Evolutionary conservation across 2,329 filamentous ascomycete species (phyloP).

Genomic region (Chrysosporium keratinophilum): DNA sequence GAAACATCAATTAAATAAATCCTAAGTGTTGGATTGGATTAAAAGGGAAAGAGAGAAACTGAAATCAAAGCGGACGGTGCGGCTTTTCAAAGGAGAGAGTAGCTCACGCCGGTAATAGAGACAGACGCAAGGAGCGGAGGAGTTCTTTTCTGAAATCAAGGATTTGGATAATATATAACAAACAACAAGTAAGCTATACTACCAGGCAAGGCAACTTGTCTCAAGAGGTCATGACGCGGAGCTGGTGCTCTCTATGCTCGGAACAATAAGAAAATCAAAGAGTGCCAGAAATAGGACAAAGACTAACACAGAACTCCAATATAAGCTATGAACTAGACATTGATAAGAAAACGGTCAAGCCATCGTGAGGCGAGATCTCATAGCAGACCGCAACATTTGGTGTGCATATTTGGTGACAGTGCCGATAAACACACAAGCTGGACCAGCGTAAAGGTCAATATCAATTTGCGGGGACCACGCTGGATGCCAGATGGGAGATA

Average conservation of each 20-base stretch:
- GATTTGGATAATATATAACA: not conserved
- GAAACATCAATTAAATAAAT: not conserved
- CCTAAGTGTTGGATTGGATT: not conserved
- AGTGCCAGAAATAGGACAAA: not conserved
- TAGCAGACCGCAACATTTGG: not conserved
- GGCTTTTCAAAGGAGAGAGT: not conserved
- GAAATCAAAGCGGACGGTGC: not conserved
- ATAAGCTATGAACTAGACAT: slow-evolving; percentile 5
- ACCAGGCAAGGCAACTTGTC: not conserved
- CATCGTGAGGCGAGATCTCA: not conserved
- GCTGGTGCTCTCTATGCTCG: slow-evolving; percentile 4
- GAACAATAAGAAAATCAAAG: not conserved
- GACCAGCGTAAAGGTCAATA: not conserved
- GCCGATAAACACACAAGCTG: not conserved
- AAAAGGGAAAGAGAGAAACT: not conserved
- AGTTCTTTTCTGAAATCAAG: not conserved
- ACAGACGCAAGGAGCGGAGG: not conserved
- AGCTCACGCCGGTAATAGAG: not conserved
- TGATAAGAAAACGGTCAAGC: not conserved
- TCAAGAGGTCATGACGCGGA: not conserved
- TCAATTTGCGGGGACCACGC: not conserved
- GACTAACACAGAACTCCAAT: slow-evolving; percentile 5
- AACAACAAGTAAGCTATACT: not conserved
- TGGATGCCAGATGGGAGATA: not conserved
- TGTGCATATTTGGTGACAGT: not conserved